A percentile compares a stretch with the other conserved stretches of the same genome.
Evolutionary conservation across 1,284 basidiomycete genomes (phyloP).

Genomic region (Vanrija sp.): DNA sequence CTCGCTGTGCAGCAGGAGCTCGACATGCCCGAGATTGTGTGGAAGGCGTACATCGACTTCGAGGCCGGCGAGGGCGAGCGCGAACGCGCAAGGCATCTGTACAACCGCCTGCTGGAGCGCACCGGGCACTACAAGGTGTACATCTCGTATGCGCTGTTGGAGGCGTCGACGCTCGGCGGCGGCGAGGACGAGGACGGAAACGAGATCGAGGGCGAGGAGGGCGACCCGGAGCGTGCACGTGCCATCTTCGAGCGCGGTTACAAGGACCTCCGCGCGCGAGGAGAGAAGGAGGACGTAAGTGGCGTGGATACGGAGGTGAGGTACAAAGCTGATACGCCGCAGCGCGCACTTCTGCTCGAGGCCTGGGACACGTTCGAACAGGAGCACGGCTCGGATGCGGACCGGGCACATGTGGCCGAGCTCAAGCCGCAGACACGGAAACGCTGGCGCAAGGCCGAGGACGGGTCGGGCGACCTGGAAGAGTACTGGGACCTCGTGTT

Average conservation of each 20-base stretch:
- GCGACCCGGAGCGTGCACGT: slow-evolving; percentile 66
- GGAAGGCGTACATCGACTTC: slow-evolving; percentile 92
- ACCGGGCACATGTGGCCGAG: slow-evolving; percentile 71
- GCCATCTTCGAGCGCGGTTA: slow-evolving; percentile 81
- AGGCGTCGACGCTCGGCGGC: slow-evolving; percentile 51
- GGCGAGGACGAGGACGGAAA: slow-evolving; percentile 70
- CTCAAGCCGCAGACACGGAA: slow-evolving; percentile 90
- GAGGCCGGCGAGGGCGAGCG: slow-evolving; percentile 82
- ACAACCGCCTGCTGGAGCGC: slow-evolving; percentile 79
- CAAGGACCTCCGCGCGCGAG: slow-evolving; percentile 72
- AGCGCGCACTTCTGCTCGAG: slow-evolving; percentile 84
- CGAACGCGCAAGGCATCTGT: slow-evolving; percentile 75
- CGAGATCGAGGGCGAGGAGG: slow-evolving; percentile 62
- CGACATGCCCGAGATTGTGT: slow-evolving; percentile 97
- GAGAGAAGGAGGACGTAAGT: slow-evolving; percentile 80
- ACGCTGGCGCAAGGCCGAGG: slow-evolving; percentile 73
- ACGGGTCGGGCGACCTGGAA: slow-evolving; percentile 79
- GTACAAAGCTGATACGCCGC: neutral
- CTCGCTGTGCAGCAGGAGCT: slow-evolving; percentile 90
- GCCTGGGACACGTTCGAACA: slow-evolving; percentile 91
- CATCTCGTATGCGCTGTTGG: slow-evolving; percentile 53
- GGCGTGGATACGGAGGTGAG: neutral
- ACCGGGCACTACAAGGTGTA: slow-evolving; percentile 86
- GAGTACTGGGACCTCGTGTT: slow-evolving; percentile 91
- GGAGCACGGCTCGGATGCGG: slow-evolving; percentile 64